Evolutionary conservation across 2,329 filamentous ascomycete species (phyloP), one percentile per base, ranked within the genome.

Genomic region (Colletotrichum coccodes): DNA sequence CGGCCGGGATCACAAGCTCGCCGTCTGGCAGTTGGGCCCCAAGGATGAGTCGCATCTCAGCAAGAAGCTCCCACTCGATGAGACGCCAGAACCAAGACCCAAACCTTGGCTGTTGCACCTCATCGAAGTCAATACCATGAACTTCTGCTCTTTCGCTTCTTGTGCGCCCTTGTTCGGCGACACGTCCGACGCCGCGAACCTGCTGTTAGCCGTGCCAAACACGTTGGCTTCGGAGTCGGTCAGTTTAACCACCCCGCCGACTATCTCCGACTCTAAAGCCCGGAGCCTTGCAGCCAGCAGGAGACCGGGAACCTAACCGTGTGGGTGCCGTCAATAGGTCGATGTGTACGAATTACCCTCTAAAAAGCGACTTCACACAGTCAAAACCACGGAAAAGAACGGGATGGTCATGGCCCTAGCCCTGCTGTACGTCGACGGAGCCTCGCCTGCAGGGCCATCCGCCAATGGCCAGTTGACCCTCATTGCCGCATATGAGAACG

Each of bases 401-500:
- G 94, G 93, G 63, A 98, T 98, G 95, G 90, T 94, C 44, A 98
- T 98, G 96, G 90, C 93, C 6, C 80, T 98, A 21, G 82, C 85
- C 9, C 79, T 95, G 3, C 85, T 92, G 66, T 81, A 87, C 68
- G 79, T 83, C 5, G 72, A 81, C 40, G 79, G 77, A 16, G 77
- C 79, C 21, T 47, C 34, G 21, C 30, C 65, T 30, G 30, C 54
- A 36, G 21, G 6, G 32, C 9, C 47, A 4, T 50, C 61, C 42
- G 49, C 66, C 54, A 69, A 60, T 66, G 8, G 36, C 16, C 38
- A 50, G 50, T 80, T 95, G 1, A 87, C 90, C 6, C 83, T 97
- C 7, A 80, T 92, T 11, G 90, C 91, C 3, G 95, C 92, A 12
- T 98, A 96, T 78, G 96, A 99, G 80, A 94, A 93, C 74, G 96